Conservation (phyloP, 2,329 filamentous ascomycete species). For the Whalleya microplaca region DNA sequence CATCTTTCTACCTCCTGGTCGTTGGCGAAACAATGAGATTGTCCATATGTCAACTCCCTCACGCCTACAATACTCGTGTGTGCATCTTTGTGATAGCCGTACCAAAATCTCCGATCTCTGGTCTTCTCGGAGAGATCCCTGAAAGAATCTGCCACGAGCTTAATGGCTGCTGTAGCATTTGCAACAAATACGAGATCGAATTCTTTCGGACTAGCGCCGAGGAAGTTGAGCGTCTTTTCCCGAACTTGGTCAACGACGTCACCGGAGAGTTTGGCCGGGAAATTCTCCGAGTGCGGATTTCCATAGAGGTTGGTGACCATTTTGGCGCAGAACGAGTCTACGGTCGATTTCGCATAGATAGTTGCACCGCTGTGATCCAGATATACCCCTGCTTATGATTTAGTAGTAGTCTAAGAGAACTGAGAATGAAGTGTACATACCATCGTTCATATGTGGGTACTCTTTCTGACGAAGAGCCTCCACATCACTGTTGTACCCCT, state of each 20-base stretch:
- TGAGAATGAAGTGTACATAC: conserved; percentile 28
- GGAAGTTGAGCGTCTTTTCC: conserved; percentile 56
- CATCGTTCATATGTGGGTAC: conserved; percentile 48
- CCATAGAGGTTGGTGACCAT: conserved; percentile 64
- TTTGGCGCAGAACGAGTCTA: conserved; percentile 58
- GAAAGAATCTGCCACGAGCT: conserved; percentile 65
- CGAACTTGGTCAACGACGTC: conserved; percentile 61
- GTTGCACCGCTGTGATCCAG: conserved; percentile 63
- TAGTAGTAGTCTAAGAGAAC: neutral
- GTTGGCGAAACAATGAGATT: conserved; percentile 60
- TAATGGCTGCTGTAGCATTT: conserved; percentile 90
- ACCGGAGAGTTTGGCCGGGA: conserved; percentile 60
- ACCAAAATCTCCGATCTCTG: conserved; percentile 53
- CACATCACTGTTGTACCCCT: conserved; percentile 39
- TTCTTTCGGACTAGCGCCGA: conserved; percentile 60
- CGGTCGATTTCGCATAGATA: conserved; percentile 61
- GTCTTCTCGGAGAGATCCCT: conserved; percentile 55
- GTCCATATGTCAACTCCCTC: conserved; percentile 62
- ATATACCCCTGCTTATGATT: conserved; percentile 46
- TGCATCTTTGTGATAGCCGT: conserved; percentile 63
- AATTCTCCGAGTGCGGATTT: conserved; percentile 69
- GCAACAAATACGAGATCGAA: conserved; percentile 79
- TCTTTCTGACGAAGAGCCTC: conserved; percentile 44
- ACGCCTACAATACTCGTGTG: conserved; percentile 72
- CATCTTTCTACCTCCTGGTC: conserved; percentile 57